Percentiles rank a stretch among this genome's conserved stretches.
phyloP scores from a whole-genome alignment of 2,329 filamentous ascomycete species.

The Simplicillium sp. region DNA sequence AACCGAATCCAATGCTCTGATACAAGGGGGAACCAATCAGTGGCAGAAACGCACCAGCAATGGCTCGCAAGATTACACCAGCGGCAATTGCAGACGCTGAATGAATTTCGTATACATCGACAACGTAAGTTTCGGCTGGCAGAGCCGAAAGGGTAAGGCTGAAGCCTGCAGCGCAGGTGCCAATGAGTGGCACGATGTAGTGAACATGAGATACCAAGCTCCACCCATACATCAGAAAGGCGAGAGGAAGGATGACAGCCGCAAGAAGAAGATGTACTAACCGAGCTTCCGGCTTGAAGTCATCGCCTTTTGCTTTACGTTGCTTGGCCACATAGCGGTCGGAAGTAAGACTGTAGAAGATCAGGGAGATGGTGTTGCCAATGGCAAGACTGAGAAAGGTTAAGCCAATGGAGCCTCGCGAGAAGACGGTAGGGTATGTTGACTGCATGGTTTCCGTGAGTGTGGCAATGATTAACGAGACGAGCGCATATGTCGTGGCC shows the following conservation, averaged over 20 bases:
- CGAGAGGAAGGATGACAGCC: too few species aligned
- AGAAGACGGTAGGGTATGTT: constrained; percentile 1
- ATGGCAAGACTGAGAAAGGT: constrained; percentile 1
- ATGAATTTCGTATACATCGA: constrained; percentile 6
- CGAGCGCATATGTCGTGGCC: neutral
- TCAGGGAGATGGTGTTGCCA: neutral
- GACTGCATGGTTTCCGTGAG: neutral
- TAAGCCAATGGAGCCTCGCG: neutral
- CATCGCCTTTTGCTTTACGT: constrained; percentile 1
- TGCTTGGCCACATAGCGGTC: neutral
- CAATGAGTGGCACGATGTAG: constrained; percentile 9
- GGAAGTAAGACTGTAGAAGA: neutral
- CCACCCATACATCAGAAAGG: too few species aligned
- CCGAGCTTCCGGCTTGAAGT: constrained; percentile 29
- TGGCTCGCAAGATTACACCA: constrained; percentile 20
- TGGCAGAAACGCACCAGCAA: constrained; percentile 48
- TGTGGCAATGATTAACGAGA: neutral
- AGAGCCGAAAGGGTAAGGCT: constrained; percentile 5
- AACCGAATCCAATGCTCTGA: too few species aligned
- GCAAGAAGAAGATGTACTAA: constrained; percentile 7
- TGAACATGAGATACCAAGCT: too few species aligned
- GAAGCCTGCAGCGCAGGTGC: constrained; percentile 5
- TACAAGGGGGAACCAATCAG: too few species aligned
- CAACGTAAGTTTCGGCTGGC: constrained; percentile 7
- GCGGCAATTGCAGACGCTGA: constrained; percentile 6